Percentiles rank a stretch among this genome's conserved stretches.
These are phyloP conservation scores for Leptographium galeiforme DNA, from an alignment of 2,329 filamentous ascomycete genomes.

Conservation along the genomic window DNA sequence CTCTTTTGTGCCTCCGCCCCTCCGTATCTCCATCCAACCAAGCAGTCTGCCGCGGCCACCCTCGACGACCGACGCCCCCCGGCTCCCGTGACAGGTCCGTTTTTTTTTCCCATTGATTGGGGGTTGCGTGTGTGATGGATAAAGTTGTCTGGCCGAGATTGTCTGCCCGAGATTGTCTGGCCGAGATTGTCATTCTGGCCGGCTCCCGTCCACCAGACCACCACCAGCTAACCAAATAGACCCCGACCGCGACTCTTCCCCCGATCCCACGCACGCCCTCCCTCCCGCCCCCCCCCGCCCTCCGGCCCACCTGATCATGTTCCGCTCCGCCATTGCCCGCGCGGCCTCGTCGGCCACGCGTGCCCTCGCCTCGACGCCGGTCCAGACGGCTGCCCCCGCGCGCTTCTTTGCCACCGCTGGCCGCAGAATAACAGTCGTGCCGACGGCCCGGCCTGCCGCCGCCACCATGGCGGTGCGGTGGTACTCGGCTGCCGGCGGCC, in stretches of 20 bases:
- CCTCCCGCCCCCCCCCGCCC: not conserved
- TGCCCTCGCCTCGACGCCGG: not conserved
- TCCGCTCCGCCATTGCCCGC: conserved; percentile 54
- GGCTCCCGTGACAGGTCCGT: not conserved
- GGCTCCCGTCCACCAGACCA: too few relatives aligned
- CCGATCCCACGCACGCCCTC: not conserved
- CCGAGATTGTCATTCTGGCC: too few relatives aligned
- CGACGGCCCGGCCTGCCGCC: conserved; percentile 17
- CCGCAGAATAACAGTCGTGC: conserved; percentile 23
- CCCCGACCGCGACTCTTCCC: too few relatives aligned
- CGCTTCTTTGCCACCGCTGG: conserved; percentile 11
- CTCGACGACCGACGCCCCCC: not conserved
- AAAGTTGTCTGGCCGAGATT: too few relatives aligned
- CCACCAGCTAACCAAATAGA: too few relatives aligned
- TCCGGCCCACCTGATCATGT: conserved; percentile 42
- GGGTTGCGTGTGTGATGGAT: not conserved
- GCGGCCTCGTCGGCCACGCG: conserved; percentile 23
- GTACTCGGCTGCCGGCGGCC: conserved; percentile 72
- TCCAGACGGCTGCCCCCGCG: not conserved
- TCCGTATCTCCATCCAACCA: not conserved
- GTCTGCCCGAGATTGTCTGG: too few relatives aligned
- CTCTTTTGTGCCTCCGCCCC: not conserved
- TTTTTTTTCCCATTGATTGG: not conserved
- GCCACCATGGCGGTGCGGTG: conserved; percentile 52
- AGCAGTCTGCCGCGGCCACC: not conserved